Percentiles rank a stretch among this genome's conserved stretches.
Evolutionary conservation across 257 asterid genomes (phyloP).

Genomic region (Solanum appendiculatum): DNA sequence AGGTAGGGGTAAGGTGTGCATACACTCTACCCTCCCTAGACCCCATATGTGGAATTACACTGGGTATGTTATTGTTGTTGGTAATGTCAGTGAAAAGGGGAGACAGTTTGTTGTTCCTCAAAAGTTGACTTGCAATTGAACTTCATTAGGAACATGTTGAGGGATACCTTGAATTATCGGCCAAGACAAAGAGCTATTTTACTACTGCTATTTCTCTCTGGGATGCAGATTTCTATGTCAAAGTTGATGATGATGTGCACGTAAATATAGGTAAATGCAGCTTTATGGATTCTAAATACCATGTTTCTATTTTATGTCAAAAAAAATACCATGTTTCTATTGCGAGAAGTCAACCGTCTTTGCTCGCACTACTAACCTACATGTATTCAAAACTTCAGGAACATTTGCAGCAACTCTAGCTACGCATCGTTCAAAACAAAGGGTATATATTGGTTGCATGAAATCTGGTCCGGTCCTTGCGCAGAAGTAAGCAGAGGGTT

Average conservation of each 20-base stretch:
- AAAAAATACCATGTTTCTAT: neutral
- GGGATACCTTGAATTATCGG: conserved; percentile 82
- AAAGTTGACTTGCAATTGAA: neutral
- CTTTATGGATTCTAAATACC: neutral
- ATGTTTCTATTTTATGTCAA: neutral
- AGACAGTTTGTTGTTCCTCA: neutral
- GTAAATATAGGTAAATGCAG: conserved; percentile 56
- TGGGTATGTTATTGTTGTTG: conserved; percentile 2
- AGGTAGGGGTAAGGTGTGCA: neutral
- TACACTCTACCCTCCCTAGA: neutral
- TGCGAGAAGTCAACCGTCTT: neutral
- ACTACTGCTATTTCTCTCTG: conserved; percentile 64
- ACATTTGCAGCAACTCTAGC: conserved; percentile 44
- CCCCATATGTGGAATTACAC: neutral
- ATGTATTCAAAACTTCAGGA: conserved; percentile 15
- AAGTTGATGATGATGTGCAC: conserved; percentile 86
- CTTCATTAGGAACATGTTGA: conserved; percentile 63
- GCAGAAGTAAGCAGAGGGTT: conserved; percentile 24
- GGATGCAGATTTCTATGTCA: conserved; percentile 88
- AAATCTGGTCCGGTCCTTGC: conserved; percentile 58
- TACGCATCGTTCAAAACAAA: conserved; percentile 36
- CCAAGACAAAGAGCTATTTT: conserved; percentile 71
- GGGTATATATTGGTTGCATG: conserved; percentile 57
- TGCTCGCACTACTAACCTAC: neutral
- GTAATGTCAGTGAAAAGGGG: conserved; percentile 14